Evolutionary conservation across 2,329 filamentous ascomycete genomes (phyloP).

Genomic region (Ophiostoma pallidulum): DNA sequence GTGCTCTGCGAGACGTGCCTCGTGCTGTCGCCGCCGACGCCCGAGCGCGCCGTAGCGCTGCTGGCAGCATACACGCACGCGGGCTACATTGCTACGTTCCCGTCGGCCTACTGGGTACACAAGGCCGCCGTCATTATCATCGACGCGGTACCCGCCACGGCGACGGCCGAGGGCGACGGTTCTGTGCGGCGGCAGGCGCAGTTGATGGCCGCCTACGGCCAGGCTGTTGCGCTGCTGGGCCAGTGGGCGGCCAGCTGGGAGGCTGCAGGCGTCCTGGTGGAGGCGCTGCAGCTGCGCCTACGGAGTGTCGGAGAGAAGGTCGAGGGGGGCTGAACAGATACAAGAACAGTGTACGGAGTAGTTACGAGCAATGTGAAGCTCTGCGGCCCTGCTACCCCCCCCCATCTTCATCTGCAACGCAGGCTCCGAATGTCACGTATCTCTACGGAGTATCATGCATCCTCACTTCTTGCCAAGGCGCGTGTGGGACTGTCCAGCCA

Average conservation of each 20-base stretch:
- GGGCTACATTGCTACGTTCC: neutral
- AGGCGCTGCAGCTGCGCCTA: neutral
- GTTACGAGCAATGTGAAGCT: no score
- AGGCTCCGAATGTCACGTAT: no score
- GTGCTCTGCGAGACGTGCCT: conserved; percentile 2
- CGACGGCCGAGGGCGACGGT: neutral
- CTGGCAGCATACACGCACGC: neutral
- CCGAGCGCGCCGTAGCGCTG: neutral
- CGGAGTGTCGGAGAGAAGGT: no score
- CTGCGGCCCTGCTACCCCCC: no score
- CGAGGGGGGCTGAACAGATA: no score
- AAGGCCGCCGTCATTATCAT: neutral
- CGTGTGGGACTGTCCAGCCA: no score
- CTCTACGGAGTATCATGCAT: no score
- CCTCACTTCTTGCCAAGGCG: no score
- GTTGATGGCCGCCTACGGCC: conserved; percentile 1
- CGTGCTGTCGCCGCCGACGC: neutral
- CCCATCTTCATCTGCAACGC: no score
- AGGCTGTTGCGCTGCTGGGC: neutral
- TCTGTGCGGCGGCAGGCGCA: neutral
- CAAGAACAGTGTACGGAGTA: no score
- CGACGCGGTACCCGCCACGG: neutral
- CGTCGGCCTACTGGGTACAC: conserved; percentile 7
- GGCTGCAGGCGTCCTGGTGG: neutral
- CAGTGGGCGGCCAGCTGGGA: neutral